These are phyloP conservation scores for Exophiala calicioides DNA, from an alignment of 2,329 filamentous ascomycete genomes.

Conservation along the genomic window DNA sequence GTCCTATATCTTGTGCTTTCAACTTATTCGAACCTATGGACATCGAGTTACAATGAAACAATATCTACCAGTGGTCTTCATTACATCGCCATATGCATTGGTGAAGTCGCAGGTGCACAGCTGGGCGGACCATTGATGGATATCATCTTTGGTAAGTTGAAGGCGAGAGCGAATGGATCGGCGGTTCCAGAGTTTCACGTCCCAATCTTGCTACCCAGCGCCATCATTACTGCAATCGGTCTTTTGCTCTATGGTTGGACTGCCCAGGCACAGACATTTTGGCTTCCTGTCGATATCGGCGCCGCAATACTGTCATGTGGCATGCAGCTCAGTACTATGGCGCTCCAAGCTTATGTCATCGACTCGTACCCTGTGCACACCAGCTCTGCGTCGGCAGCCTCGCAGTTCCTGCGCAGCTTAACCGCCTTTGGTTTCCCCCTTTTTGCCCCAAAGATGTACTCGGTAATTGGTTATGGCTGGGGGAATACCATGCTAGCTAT, in stretches of 20 bases:
- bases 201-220: constrained; percentile 52
- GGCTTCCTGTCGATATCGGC: constrained; percentile 34
- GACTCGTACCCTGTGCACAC: constrained; percentile 11
- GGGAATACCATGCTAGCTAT: background rate
- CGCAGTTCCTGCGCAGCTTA: constrained; percentile 10
- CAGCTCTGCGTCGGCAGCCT: constrained; percentile 7
- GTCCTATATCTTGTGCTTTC: constrained; percentile 58
- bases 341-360: constrained; percentile 19
- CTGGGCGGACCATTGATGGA: constrained; percentile 46
- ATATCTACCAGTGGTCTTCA: constrained; percentile 56
- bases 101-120: constrained; percentile 54
- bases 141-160: constrained; percentile 32
- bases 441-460: constrained; percentile 22
- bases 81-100: constrained; percentile 58
- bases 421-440: constrained; percentile 21
- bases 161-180: constrained; percentile 3
- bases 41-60: constrained; percentile 49
- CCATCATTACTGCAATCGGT: constrained; percentile 44
- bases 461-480: constrained; percentile 21
- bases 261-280: constrained; percentile 29
- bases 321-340: background rate
- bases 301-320: constrained; percentile 21
- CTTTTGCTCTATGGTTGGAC: constrained; percentile 35
- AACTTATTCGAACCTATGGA: constrained; percentile 58
- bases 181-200: constrained; percentile 55